A percentile compares a stretch with the other conserved stretches of the same genome.
phyloP scores from a whole-genome alignment of 208 protist species.

The Wallacemonas sp. region DNA sequence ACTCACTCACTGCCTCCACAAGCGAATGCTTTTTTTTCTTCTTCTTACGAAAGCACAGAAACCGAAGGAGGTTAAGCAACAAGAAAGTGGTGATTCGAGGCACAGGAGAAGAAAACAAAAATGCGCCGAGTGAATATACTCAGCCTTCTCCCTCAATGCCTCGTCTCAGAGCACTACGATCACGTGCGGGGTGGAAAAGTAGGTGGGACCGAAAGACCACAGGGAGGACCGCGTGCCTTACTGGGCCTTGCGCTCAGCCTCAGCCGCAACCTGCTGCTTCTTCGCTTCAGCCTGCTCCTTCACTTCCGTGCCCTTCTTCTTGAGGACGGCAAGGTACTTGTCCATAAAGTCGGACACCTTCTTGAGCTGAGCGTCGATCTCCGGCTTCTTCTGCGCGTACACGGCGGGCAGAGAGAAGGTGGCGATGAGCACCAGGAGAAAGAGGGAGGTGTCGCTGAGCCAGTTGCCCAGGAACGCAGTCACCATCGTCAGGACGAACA shows the following conservation, averaged over 20 bases:
- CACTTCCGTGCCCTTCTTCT: conserved; percentile 37
- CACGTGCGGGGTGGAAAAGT: too few relatives aligned
- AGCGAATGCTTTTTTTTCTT: too few relatives aligned
- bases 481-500: conserved; percentile 43
- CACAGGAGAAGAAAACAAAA: too few relatives aligned
- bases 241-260: conserved; percentile 34
- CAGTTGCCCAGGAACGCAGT: conserved; percentile 70
- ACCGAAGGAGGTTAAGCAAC: not conserved
- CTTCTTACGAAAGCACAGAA: not conserved
- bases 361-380: conserved; percentile 44
- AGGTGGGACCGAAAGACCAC: conserved; percentile 9
- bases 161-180: too few relatives aligned
- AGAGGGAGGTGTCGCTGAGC: conserved; percentile 58
- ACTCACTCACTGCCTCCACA: too few relatives aligned
- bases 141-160: too few relatives aligned
- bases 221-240: conserved; percentile 8
- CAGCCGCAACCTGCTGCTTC: conserved; percentile 23
- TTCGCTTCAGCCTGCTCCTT: conserved; percentile 23
- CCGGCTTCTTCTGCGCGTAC: conserved; percentile 72
- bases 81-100: not conserved
- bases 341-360: conserved; percentile 25
- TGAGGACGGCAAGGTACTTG: conserved; percentile 50
- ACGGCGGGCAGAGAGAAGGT: conserved; percentile 54
- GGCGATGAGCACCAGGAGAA: conserved; percentile 31
- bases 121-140: too few relatives aligned